Evolutionary conservation across 2,329 filamentous ascomycete genomes (phyloP), one percentile per base, ranked within the genome.

Genomic region (Beauveria asiatica): DNA sequence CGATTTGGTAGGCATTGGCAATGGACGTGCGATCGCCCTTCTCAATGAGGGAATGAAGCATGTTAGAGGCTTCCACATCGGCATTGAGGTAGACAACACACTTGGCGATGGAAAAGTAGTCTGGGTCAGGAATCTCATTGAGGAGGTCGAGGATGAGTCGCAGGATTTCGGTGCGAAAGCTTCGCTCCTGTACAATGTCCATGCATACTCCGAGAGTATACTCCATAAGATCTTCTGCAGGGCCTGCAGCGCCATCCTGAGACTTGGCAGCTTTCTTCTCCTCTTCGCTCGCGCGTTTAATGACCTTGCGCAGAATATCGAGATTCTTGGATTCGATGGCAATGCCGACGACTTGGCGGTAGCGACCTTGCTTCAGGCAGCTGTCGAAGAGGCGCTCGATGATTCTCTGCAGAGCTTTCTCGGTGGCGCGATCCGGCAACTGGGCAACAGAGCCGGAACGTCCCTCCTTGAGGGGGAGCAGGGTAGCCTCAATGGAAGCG

Each of bases 81-180:
- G 96, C 90, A 71, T 96, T 89, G 19, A 99, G 83, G 69, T 97
- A 97, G 42, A 99, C 93, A 33, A 96, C 94, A 68, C 94, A 99
- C 75, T 95, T 96, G 55, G 94, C 93, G 68, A 99, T 97, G 21
- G 94, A 91, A 73, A 99, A 99, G 75, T 96, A 97, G 72, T 99
- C 94, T 0, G 94, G 94, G 62, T 83, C 90, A 2, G 92, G 89
- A 60, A 96, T 94, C 61, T 95, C 90, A 76, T 89, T 96, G 42
- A 99, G 81, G n/a, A 99, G 84, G 62, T 93, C 90, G n/a, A 99
- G 85, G 60, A 99, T 94, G 50, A 99, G 81, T 67, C 89, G 87
- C 62, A 99, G 76, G 57, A 99, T 97, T 78, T 94, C 80, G 41
- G 82, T 84, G 63, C 94, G 86, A 69, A 97, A 83, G 52, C 87